Evolutionary conservation across 352 stramenopile genomes (phyloP).

Genomic region (Globisporangium orthogonon): DNA sequence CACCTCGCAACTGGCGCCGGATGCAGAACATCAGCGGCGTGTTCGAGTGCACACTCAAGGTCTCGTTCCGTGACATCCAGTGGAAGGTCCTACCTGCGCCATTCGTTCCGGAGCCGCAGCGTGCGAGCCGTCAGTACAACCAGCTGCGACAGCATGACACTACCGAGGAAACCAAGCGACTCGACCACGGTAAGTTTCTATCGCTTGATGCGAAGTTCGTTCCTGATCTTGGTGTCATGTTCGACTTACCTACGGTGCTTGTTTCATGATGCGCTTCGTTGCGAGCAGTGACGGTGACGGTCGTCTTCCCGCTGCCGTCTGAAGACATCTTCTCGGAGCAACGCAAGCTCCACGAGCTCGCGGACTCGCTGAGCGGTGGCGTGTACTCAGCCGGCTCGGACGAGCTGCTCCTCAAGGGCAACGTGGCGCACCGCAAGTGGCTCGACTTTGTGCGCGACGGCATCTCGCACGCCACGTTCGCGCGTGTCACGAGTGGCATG

Average conservation of each 20-base stretch:
- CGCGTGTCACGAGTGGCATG: conserved; percentile 45
- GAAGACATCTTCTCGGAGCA: conserved; percentile 84
- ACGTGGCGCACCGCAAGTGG: conserved; percentile 44
- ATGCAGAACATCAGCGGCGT: conserved; percentile 48
- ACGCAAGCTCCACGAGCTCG: conserved; percentile 73
- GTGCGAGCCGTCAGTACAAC: conserved; percentile 6
- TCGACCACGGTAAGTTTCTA: conserved; percentile 7
- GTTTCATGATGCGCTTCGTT: neutral
- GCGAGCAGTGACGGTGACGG: conserved; percentile 33
- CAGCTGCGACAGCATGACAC: neutral
- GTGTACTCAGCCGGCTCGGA: conserved; percentile 35
- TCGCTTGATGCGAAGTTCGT: too few species aligned
- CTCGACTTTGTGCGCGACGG: conserved; percentile 39
- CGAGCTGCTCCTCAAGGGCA: conserved; percentile 29
- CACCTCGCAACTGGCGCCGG: conserved; percentile 30
- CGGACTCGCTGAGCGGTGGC: conserved; percentile 55
- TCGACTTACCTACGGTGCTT: too few species aligned
- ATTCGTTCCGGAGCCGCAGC: conserved; percentile 9
- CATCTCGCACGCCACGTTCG: conserved; percentile 51
- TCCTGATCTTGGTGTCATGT: too few species aligned
- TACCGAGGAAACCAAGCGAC: neutral
- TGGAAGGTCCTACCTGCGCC: conserved; percentile 35
- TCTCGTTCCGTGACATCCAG: conserved; percentile 42
- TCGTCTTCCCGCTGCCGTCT: conserved; percentile 73
- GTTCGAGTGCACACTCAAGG: conserved; percentile 44